phyloP scores from a whole-genome alignment of 441 rosid species.

The Bocquillonia castaneifolia region DNA sequence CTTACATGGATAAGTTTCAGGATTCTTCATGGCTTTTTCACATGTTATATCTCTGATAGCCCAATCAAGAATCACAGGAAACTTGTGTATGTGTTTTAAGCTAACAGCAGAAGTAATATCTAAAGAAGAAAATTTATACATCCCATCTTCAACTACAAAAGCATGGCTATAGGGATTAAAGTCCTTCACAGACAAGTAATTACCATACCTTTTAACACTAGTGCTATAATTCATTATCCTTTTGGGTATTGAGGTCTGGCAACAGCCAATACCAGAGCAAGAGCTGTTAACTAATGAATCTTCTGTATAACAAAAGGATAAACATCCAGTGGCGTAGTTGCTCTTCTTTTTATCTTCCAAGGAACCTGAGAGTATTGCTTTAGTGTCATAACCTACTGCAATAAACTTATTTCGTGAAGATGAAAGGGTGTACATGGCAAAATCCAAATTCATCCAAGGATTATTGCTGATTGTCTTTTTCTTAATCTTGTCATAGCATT shows the following conservation, averaged over 20 bases:
- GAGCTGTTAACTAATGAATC: not conserved
- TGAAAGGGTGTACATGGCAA: not conserved
- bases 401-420: not conserved
- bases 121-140: not conserved
- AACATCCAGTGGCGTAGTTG: not conserved
- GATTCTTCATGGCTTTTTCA: not conserved
- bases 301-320: not conserved
- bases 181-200: not conserved
- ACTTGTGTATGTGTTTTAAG: not conserved
- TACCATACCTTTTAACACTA: not conserved
- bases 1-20: not conserved
- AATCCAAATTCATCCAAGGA: not conserved
- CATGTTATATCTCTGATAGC: not conserved
- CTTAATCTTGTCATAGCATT: not conserved
- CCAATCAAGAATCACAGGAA: constrained; percentile 2
- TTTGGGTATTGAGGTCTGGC: not conserved
- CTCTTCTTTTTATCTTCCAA: fast-evolving
- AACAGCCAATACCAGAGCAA: not conserved
- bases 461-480: too few species aligned
- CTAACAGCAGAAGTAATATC: not conserved
- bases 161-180: constrained; percentile 6
- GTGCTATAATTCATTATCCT: not conserved
- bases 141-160: constrained; percentile 9
- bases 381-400: constrained; percentile 1
- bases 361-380: not conserved